phyloP scores from a whole-genome alignment of 176 grass and related monocot genomes.

The Phoenix dactylifera region DNA sequence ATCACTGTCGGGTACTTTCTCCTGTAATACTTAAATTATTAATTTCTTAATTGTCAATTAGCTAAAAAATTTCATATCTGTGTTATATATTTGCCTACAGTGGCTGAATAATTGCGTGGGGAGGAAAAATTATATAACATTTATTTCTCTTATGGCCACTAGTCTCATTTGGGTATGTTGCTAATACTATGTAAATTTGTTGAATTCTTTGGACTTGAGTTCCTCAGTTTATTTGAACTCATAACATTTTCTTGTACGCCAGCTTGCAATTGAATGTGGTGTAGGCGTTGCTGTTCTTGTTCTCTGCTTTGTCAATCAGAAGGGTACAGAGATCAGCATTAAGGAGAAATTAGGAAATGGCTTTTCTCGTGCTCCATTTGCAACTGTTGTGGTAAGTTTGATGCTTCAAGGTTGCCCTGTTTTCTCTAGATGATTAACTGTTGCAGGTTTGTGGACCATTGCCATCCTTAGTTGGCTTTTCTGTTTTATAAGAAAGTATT shows the following conservation, averaged over 20 bases:
- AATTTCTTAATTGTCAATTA: slow-evolving; percentile 13
- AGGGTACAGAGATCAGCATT: slow-evolving; percentile 42
- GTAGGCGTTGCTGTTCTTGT: slow-evolving; percentile 77
- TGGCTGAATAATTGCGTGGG: slow-evolving; percentile 99
- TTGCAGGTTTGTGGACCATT: too few species aligned
- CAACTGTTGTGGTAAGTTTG: slow-evolving; percentile 83
- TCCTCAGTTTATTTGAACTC: too few species aligned
- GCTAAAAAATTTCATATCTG: slow-evolving; percentile 14
- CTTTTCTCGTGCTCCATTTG: slow-evolving; percentile 75
- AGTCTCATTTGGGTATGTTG: slow-evolving; percentile 81
- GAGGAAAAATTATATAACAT: slow-evolving; percentile 83
- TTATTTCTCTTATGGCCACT: slow-evolving; percentile 86
- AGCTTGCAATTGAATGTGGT: slow-evolving; percentile 94
- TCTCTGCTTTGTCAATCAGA: slow-evolving; percentile 70
- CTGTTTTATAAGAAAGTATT: too few species aligned
- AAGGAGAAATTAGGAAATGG: slow-evolving; percentile 91
- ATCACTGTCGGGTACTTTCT: slow-evolving; percentile 78
- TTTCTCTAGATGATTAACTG: too few species aligned
- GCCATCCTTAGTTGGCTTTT: too few species aligned
- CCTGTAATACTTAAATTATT: slow-evolving; percentile 4
- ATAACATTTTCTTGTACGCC: slow-evolving; percentile 4
- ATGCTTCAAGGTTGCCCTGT: background rate
- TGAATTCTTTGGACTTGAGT: too few species aligned
- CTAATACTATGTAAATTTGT: too few species aligned
- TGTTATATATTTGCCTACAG: slow-evolving; percentile 40